Conservation (phyloP, 441 rosid genomes). For the Erodium texanum region DNA sequence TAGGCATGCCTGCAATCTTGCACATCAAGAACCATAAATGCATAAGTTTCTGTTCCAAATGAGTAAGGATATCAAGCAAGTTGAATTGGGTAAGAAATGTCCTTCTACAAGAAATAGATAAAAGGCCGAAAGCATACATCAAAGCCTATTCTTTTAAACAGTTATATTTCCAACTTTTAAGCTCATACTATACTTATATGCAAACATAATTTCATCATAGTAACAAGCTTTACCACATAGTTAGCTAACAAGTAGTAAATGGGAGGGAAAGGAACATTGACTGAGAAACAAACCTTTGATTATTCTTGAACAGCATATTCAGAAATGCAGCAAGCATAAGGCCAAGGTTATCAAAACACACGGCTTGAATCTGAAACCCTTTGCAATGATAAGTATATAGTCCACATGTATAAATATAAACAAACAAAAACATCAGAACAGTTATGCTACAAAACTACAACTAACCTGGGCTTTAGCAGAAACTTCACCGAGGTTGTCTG, state of each 20-base stretch:
- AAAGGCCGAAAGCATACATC: not conserved
- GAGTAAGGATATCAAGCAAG: constrained; percentile 9
- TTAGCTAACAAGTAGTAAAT: not conserved
- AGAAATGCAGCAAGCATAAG: constrained; percentile 56
- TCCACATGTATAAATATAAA: not conserved
- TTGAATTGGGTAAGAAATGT: not conserved
- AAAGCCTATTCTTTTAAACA: not conserved
- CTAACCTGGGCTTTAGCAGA: constrained; percentile 79
- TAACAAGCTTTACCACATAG: not conserved
- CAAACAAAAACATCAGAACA: constrained; percentile 1
- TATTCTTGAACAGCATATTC: constrained; percentile 49
- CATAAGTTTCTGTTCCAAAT: constrained; percentile 10
- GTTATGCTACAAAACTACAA: constrained; percentile 13
- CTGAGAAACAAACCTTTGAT: constrained; percentile 38
- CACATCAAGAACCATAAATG: constrained; percentile 16
- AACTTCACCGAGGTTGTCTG: constrained; percentile 91
- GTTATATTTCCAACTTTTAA: not conserved
- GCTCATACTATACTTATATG: not conserved
- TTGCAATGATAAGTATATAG: constrained; percentile 21
- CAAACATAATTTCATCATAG: not conserved
- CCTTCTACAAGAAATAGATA: not conserved
- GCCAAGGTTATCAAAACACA: constrained; percentile 68
- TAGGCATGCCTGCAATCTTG: constrained; percentile 60
- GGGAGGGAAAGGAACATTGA: not conserved
- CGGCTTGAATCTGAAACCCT: constrained; percentile 54